A percentile compares a stretch with the other conserved stretches of the same genome.
Conservation (phyloP, 208 protist genomes). For the Acanthamoeba sp. region DNA sequence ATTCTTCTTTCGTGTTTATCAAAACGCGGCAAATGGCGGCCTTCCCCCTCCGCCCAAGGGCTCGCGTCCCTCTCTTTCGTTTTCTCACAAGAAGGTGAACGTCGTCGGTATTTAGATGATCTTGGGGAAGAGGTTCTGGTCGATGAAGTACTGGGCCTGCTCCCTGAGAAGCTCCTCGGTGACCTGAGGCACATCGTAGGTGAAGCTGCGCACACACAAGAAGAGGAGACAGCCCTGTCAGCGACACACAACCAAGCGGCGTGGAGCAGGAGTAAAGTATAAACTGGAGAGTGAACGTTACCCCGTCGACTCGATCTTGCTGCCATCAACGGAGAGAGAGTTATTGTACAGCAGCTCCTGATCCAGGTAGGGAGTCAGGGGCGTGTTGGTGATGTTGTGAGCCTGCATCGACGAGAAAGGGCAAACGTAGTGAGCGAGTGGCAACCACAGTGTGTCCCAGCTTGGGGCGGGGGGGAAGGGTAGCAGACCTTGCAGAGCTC, state of each 20-base stretch:
- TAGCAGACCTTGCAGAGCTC: constrained; percentile 90
- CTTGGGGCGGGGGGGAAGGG: no score
- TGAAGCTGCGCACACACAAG: constrained; percentile 77
- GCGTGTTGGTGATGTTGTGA: constrained; percentile 90
- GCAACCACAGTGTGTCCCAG: no score
- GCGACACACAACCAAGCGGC: background rate
- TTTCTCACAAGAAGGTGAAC: background rate
- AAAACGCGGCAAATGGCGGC: no score
- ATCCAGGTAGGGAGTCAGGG: constrained; percentile 94
- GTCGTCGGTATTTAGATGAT: constrained; percentile 21
- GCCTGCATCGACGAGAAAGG: constrained; percentile 4
- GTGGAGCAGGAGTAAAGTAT: constrained; percentile 68
- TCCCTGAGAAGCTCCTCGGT: constrained; percentile 84
- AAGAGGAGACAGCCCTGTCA: constrained; percentile 37
- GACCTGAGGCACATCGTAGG: constrained; percentile 85
- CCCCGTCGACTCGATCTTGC: constrained; percentile 87
- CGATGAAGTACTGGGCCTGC: constrained; percentile 86
- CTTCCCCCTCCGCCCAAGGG: no score
- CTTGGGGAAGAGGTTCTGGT: constrained; percentile 86
- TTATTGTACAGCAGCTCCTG: constrained; percentile 93
- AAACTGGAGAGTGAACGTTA: constrained; percentile 74
- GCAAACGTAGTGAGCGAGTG: background rate
- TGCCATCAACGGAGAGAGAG: constrained; percentile 91
- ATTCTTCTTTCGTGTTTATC: background rate
- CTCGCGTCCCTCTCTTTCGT: background rate